A percentile compares a stretch with the other conserved stretches of the same genome.
phyloP scores from a whole-genome alignment of 306 rosid genomes.

The Acmispon strigosus region DNA sequence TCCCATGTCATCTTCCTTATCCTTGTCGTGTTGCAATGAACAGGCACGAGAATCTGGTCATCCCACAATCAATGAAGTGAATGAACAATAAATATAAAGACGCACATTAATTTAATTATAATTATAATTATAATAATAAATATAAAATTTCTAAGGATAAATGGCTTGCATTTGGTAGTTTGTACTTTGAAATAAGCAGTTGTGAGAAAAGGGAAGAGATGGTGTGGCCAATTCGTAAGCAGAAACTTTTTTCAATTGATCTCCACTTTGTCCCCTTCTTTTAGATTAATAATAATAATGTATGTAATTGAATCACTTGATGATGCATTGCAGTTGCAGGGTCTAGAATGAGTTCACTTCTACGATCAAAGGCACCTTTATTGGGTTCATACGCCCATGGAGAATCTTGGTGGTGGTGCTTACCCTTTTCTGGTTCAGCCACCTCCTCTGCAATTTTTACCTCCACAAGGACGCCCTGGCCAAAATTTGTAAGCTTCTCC shows the following conservation, averaged over 20 bases:
- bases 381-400: slow-evolving; percentile 20
- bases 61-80: not conserved
- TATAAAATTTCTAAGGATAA: not conserved
- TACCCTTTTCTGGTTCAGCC: slow-evolving; percentile 18
- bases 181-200: not conserved
- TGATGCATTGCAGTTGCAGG: slow-evolving; percentile 33
- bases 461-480: slow-evolving; percentile 19
- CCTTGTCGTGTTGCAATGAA: not conserved
- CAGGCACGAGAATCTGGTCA: slow-evolving; percentile 4
- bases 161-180: not conserved
- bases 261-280: not conserved
- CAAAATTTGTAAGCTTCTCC: slow-evolving; percentile 40
- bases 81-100: not conserved
- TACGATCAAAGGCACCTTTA: slow-evolving; percentile 30
- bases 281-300: not conserved
- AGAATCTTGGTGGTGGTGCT: slow-evolving; percentile 15
- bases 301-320: not conserved
- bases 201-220: slow-evolving; percentile 31
- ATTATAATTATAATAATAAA: not conserved
- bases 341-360: slow-evolving; percentile 34
- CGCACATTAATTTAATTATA: not conserved
- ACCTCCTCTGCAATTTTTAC: slow-evolving; percentile 9
- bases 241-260: too few species aligned
- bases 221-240: slow-evolving; percentile 58
- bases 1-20: not conserved